Evolutionary conservation across 2,329 filamentous ascomycete genomes (phyloP).

Genomic region (Ceratocystis alfenasii): DNA sequence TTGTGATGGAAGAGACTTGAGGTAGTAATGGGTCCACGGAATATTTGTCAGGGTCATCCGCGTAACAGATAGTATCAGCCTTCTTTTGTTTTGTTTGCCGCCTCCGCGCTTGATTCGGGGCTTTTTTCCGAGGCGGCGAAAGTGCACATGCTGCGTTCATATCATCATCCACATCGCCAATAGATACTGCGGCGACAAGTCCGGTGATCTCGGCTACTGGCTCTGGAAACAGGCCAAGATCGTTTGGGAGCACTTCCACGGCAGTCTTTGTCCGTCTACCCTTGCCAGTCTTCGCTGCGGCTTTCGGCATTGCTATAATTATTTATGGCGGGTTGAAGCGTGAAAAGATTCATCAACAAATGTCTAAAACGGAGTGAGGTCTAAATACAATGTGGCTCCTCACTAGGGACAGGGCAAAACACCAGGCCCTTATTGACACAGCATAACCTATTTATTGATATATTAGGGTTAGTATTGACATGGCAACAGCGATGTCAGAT

Average conservation of each 20-base stretch:
- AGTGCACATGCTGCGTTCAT: not conserved
- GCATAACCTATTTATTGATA: not conserved
- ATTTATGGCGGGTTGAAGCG: not conserved
- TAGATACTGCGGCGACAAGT: conserved; percentile 6
- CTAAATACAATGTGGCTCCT: not conserved
- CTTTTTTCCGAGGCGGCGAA: not conserved
- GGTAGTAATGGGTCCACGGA: not conserved
- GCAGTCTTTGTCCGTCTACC: not conserved
- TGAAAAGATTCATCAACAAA: not conserved
- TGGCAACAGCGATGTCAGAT: not conserved
- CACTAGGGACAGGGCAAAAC: not conserved
- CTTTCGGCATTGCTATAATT: not conserved
- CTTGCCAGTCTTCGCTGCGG: not conserved
- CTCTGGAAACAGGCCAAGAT: not conserved
- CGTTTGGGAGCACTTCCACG: not conserved
- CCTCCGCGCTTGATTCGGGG: not conserved
- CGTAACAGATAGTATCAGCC: not conserved
- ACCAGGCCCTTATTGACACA: not conserved
- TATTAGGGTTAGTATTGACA: not conserved
- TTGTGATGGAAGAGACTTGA: not conserved
- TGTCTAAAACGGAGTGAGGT: not conserved
- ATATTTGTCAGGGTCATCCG: not conserved
- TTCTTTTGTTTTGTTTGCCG: not conserved
- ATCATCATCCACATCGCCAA: not conserved
- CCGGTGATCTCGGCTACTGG: not conserved